Percentiles rank a stretch among this genome's conserved stretches.
Evolutionary conservation across 2,329 filamentous ascomycete species (phyloP).

Genomic region (Colletotrichum lindemuthianum): DNA sequence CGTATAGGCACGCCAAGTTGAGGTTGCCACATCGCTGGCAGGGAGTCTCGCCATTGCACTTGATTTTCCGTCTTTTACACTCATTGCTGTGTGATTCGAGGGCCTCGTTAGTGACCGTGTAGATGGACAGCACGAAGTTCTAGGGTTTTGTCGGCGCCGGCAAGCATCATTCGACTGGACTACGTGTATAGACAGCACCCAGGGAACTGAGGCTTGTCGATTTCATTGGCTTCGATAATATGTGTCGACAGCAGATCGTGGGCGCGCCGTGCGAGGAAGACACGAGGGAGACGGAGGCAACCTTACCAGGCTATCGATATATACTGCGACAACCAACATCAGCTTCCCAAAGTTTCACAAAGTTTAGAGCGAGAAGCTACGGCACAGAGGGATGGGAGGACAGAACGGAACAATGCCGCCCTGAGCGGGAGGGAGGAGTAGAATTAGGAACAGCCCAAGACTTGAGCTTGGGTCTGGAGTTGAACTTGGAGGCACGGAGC

Average conservation of each 20-base stretch:
- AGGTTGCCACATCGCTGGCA: conserved; percentile 76
- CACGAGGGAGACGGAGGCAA: background rate
- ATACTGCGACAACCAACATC: conserved; percentile 51
- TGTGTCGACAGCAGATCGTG: background rate
- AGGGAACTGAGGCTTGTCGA: background rate
- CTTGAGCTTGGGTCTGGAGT: too few species aligned
- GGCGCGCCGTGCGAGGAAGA: background rate
- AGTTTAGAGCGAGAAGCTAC: background rate
- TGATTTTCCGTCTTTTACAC: conserved; percentile 80
- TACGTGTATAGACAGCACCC: too few species aligned
- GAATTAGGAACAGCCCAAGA: background rate
- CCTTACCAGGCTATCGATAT: conserved; percentile 71
- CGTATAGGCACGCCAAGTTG: conserved; percentile 72
- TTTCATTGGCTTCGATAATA: background rate
- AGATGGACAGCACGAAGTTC: background rate
- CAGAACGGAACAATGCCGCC: background rate
- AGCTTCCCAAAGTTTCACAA: conserved; percentile 29
- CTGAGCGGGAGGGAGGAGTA: background rate
- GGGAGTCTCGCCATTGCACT: conserved; percentile 76
- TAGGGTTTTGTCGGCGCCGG: too few species aligned
- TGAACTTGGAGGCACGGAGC: background rate
- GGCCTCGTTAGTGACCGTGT: conserved; percentile 24
- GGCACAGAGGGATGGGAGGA: conserved; percentile 3
- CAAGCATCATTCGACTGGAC: too few species aligned
- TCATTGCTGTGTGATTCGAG: conserved; percentile 64